A percentile compares a stretch with the other conserved stretches of the same genome.
These are phyloP conservation scores for Zizania latifolia DNA, from an alignment of 176 grass and related monocot genomes.

Conservation along the genomic window DNA sequence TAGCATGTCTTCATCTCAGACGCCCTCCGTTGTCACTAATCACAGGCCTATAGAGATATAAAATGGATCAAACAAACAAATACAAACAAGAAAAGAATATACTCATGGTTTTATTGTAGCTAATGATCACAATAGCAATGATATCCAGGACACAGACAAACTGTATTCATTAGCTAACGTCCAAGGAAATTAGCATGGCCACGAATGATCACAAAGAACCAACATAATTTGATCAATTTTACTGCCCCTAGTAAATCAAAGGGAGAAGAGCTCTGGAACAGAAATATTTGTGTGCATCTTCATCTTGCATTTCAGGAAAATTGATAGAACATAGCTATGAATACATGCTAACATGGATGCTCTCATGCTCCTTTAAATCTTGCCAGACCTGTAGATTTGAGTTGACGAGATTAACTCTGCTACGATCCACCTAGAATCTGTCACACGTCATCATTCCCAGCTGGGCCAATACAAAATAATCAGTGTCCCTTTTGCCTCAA, in stretches of 20 bases:
- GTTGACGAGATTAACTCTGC: slow-evolving; percentile 52
- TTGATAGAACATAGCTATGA: slow-evolving; percentile 7
- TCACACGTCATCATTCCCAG: slow-evolving; percentile 87
- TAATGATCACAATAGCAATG: not conserved
- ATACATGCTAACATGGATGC: slow-evolving; percentile 30
- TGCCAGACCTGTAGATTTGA: slow-evolving; percentile 59
- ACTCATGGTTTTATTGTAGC: not conserved
- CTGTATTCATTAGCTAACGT: not conserved
- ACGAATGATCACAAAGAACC: not conserved
- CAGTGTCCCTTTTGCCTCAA: slow-evolving; percentile 43
- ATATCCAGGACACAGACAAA: not conserved
- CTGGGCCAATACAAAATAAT: slow-evolving; percentile 66
- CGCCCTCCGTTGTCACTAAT: slow-evolving; percentile 51
- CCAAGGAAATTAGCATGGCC: not conserved
- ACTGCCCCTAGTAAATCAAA: not conserved
- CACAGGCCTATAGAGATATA: slow-evolving; percentile 70
- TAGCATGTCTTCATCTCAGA: slow-evolving; percentile 48
- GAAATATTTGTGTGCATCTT: slow-evolving; percentile 8
- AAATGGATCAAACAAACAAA: slow-evolving; percentile 41
- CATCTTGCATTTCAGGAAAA: not conserved
- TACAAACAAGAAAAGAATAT: not conserved
- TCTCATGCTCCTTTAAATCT: slow-evolving; percentile 38
- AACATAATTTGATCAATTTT: not conserved
- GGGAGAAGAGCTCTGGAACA: not conserved
- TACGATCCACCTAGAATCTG: slow-evolving; percentile 52